Percentiles rank a stretch among this genome's conserved stretches.
phyloP scores from a whole-genome alignment of 176 grass and related monocot genomes.

The Panicum miliaceum region DNA sequence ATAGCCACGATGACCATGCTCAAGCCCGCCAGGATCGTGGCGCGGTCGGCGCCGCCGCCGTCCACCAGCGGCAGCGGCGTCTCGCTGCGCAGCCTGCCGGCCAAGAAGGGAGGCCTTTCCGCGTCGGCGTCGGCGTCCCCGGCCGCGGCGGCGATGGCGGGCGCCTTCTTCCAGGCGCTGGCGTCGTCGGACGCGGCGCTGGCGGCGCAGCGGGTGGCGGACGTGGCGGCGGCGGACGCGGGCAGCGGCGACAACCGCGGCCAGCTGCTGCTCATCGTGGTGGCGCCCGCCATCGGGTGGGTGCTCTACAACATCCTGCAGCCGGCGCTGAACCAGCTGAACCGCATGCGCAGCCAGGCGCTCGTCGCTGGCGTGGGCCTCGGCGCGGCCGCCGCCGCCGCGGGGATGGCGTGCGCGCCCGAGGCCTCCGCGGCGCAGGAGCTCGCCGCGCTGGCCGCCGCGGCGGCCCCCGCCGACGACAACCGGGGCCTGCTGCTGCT shows the following conservation, averaged over 20 bases:
- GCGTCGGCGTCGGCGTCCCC: slow-evolving; percentile 43
- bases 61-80: slow-evolving; percentile 27
- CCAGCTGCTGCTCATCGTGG: slow-evolving; percentile 65
- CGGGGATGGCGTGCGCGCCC: slow-evolving; percentile 39
- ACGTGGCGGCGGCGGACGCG: slow-evolving; percentile 32
- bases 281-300: slow-evolving; percentile 66
- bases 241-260: slow-evolving; percentile 52
- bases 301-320: slow-evolving; percentile 90
- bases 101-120: slow-evolving; percentile 20
- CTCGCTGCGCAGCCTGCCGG: slow-evolving; percentile 53
- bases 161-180: slow-evolving; percentile 57
- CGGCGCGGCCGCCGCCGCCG: slow-evolving; percentile 43
- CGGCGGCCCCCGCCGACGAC: slow-evolving; percentile 38
- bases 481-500: slow-evolving; percentile 58
- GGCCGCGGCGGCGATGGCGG: slow-evolving; percentile 54
- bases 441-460: slow-evolving; percentile 27
- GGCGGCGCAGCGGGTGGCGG: slow-evolving; percentile 58
- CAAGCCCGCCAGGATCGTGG: slow-evolving; percentile 58
- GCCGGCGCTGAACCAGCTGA: slow-evolving; percentile 83
- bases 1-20: slow-evolving; percentile 73
- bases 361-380: slow-evolving; percentile 55
- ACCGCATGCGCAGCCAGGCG: slow-evolving; percentile 61
- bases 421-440: slow-evolving; percentile 43
- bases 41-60: not conserved
- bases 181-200: slow-evolving; percentile 51